A percentile compares a stretch with the other conserved stretches of the same genome.
These are phyloP conservation scores for Podospora appendiculata DNA, from an alignment of 495 filamentous ascomycete genomes.

Conservation along the genomic window DNA sequence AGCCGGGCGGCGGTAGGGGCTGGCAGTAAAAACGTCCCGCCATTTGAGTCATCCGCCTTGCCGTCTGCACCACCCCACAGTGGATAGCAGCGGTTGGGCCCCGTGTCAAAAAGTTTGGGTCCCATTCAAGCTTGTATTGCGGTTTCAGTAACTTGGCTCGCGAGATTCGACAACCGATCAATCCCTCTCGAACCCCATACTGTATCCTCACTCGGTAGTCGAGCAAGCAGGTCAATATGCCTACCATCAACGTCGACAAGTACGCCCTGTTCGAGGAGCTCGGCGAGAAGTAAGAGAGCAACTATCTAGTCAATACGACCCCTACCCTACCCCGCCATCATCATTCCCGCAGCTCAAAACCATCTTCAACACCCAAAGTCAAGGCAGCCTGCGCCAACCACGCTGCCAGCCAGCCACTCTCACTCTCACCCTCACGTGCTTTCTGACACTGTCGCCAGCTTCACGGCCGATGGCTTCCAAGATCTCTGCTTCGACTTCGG, in stretches of 20 bases:
- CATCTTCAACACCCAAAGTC: not conserved
- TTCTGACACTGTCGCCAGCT: slow-evolving; percentile 39
- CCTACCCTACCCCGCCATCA: slow-evolving; percentile 17
- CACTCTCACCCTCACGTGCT: not conserved
- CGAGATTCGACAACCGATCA: slow-evolving; percentile 4
- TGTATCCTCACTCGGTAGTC: not conserved
- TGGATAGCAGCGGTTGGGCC: not conserved
- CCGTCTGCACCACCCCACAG: not conserved
- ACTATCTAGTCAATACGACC: not conserved
- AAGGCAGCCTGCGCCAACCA: not conserved
- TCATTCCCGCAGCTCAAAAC: no score
- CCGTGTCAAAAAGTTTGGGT: slow-evolving; percentile 15
- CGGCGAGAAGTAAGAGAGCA: slow-evolving; percentile 64
- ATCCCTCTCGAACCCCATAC: slow-evolving; percentile 2
- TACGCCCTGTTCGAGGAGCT: slow-evolving; percentile 88
- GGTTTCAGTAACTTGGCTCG: slow-evolving; percentile 1
- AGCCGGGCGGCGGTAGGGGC: slow-evolving; percentile 4
- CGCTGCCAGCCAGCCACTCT: not conserved
- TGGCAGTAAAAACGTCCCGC: slow-evolving; percentile 21
- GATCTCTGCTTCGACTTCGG: slow-evolving; percentile 98
- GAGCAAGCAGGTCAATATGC: slow-evolving; percentile 43
- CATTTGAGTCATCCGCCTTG: slow-evolving; percentile 23
- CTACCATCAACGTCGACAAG: slow-evolving; percentile 93
- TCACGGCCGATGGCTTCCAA: slow-evolving; percentile 90
- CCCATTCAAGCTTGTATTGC: slow-evolving; percentile 4